Base-by-base conservation (phyloP, 2,329 filamentous ascomycete genomes). In the Conoideocrella luteorostrata region DNA sequence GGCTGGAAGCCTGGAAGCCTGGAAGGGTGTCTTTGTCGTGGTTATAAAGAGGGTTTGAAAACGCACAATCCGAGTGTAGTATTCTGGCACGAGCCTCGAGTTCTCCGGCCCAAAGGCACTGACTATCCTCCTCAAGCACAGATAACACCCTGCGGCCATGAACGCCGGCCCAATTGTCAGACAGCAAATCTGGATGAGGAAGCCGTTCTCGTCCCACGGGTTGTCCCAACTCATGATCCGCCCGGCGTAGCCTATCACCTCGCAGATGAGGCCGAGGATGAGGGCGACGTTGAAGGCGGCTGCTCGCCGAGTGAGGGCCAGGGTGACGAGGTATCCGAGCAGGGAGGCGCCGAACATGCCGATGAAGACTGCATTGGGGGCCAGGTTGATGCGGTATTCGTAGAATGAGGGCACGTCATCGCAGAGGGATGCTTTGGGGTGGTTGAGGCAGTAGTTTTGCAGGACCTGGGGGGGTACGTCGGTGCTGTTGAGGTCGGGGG, bases 161-260 rank as follows among this genome's bases (percentile, higher is more conserved):
- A 84, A 84, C 1, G 80, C 80, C 0, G 82, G 81, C 0, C 69
- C 80, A 46, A 84, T 72, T 4, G 80, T 84, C 45, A 86, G 66
- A 50, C 73, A 77, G 54, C 76, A 71, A 29, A 81, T 74, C 56
- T 83, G 78, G 29, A 80, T 73, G 44, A 75, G 53, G 58, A 77
- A 77, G 17, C 65, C 62, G 32, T 61, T 57, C 48, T 68, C 56
- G n/a, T 53, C 50, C 65, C 70, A 82, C 4, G 70, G 71, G 52
- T 84, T 72, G 29, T 70, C 39, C 54, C 71, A 71, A 54, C 77
- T 72, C 53, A 74, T 63, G 24, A 84, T 62, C 9, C 82, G 70
- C 3, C 74, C 80, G 0, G 59, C 61, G 50, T 85, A 84, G 10
- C 80, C 81, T 20, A 81, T 50, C 12, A 80, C 60, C 58, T 84